Percentiles rank a stretch among this genome's conserved stretches.
These are phyloP conservation scores for Lepidium sativum DNA, from an alignment of 345 rosid species.

Conservation along the genomic window DNA sequence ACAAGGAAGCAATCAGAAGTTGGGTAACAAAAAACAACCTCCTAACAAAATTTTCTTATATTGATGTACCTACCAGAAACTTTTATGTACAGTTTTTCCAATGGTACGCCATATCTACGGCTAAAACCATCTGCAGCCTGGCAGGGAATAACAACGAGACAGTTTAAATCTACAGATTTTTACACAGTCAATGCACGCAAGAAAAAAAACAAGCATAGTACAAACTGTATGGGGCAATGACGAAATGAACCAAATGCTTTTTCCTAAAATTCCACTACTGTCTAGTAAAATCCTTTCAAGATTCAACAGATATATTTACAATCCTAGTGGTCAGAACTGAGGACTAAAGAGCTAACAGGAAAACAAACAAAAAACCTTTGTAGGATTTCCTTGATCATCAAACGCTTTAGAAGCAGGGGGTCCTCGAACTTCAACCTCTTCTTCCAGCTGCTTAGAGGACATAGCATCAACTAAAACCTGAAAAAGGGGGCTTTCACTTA, in stretches of 20 bases:
- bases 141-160: slow-evolving; percentile 13
- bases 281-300: slow-evolving; percentile 4
- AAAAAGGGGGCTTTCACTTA: slow-evolving; percentile 6
- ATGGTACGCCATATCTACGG: slow-evolving; percentile 58
- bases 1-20: not conserved
- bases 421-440: slow-evolving; percentile 81
- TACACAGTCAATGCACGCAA: not conserved
- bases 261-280: not conserved
- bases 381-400: slow-evolving; percentile 78
- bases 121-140: slow-evolving; percentile 98
- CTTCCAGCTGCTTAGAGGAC: slow-evolving; percentile 62
- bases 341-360: slow-evolving; percentile 6
- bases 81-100: slow-evolving; percentile 55
- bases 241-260: not conserved
- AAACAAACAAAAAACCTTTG: slow-evolving; percentile 62
- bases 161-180: not conserved
- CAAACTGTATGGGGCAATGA: not conserved
- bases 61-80: slow-evolving; percentile 56
- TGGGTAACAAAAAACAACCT: not conserved
- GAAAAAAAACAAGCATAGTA: not conserved
- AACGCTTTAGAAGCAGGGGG: slow-evolving; percentile 93
- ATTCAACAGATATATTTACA: not conserved
- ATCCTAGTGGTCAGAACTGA: slow-evolving; percentile 4
- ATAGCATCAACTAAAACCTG: slow-evolving; percentile 64
- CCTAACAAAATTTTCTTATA: not conserved